These are phyloP conservation scores for Agaricus blazei DNA, from an alignment of 768 basidiomycete genomes.

Conservation along the genomic window DNA sequence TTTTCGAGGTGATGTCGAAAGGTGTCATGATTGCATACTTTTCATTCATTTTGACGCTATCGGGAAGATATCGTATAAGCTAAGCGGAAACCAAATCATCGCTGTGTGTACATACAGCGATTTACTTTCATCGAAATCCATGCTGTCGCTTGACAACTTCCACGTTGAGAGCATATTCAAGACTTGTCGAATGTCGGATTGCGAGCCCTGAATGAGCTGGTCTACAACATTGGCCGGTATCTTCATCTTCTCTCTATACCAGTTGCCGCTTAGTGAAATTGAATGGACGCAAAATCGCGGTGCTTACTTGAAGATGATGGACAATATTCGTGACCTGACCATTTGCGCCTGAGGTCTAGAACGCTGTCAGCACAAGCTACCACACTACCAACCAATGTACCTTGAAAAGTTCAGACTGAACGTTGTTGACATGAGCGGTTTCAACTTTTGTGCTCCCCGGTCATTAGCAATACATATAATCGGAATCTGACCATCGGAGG, in stretches of 20 bases:
- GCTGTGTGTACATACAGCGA: conserved; percentile 57
- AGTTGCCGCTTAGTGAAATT: too few relatives aligned
- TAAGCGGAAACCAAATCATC: background rate
- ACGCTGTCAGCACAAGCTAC: conserved; percentile 7
- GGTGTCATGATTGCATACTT: conserved; percentile 90
- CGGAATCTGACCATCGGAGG: conserved; percentile 56
- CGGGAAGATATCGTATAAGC: background rate
- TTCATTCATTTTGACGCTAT: conserved; percentile 83
- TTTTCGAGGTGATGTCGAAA: conserved; percentile 85
- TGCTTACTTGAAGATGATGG: conserved; percentile 84
- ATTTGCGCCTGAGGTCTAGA: conserved; percentile 69
- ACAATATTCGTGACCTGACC: conserved; percentile 83
- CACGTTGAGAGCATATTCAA: conserved; percentile 98
- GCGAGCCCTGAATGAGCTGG: conserved; percentile 81
- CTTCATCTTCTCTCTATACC: conserved; percentile 84
- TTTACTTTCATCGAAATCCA: conserved; percentile 93
- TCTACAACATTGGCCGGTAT: conserved; percentile 90
- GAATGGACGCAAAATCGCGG: too few relatives aligned
- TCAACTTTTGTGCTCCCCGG: conserved; percentile 80
- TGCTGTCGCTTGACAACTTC: conserved; percentile 74
- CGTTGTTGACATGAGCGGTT: conserved; percentile 70
- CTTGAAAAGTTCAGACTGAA: conserved; percentile 74
- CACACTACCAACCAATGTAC: conserved; percentile 33
- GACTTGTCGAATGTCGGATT: conserved; percentile 96
- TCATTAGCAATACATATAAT: conserved; percentile 99